Conservation (phyloP, 2,329 filamentous ascomycete genomes). For the Colletotrichum australisinense region DNA sequence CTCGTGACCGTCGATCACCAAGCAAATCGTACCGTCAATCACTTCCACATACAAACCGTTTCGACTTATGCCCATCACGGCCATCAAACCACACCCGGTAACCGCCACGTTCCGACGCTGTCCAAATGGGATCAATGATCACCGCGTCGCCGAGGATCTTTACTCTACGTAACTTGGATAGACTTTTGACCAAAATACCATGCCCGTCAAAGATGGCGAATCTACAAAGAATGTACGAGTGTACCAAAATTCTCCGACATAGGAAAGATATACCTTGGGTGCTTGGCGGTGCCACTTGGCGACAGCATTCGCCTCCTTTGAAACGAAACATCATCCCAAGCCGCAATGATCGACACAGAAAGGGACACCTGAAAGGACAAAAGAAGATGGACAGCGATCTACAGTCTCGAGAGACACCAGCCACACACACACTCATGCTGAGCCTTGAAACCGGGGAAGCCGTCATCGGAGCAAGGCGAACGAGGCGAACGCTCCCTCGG, state of each 20-base stretch:
- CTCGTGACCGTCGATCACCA: background rate
- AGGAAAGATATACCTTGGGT: background rate
- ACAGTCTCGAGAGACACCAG: background rate
- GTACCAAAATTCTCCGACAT: background rate
- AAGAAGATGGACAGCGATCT: background rate
- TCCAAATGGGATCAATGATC: background rate
- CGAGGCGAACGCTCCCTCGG: background rate
- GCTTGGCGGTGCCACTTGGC: background rate
- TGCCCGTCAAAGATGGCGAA: background rate
- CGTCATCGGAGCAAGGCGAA: background rate
- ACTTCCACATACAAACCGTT: background rate
- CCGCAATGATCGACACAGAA: background rate
- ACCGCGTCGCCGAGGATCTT: too few species aligned
- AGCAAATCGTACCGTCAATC: background rate
- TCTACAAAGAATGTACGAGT: background rate
- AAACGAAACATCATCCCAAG: background rate
- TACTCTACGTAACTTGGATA: background rate
- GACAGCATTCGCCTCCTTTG: background rate
- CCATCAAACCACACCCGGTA: background rate
- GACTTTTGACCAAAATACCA: conserved; percentile 1
- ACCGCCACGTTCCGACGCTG: background rate
- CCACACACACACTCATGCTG: background rate
- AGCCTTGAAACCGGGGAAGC: background rate
- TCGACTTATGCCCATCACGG: background rate
- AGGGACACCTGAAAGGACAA: background rate